A percentile compares a stretch with the other conserved stretches of the same genome.
Conservation (phyloP, 2,329 filamentous ascomycete species). For the Arthrobotrys entomopaga region DNA sequence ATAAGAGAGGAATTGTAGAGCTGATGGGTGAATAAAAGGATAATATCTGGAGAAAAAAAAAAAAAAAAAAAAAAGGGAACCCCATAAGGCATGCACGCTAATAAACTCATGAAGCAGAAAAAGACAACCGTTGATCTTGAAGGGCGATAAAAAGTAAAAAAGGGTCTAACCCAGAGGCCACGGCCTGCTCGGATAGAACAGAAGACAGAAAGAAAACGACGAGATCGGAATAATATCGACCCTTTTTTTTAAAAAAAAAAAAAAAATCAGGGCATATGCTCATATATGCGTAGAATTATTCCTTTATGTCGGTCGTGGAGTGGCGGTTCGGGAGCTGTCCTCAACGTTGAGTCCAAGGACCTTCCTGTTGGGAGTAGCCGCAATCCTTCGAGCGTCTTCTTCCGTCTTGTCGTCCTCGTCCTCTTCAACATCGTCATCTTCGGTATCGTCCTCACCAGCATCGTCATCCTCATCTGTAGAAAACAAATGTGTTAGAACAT, state of each 20-base stretch:
- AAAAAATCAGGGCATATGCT: not conserved
- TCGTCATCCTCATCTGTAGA: slow-evolving; percentile 60
- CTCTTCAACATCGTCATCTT: slow-evolving; percentile 45
- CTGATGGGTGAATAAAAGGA: too few species aligned
- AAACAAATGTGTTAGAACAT: too few species aligned
- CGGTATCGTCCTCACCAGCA: slow-evolving; percentile 58
- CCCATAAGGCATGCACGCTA: slow-evolving; percentile 53
- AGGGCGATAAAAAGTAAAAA: not conserved
- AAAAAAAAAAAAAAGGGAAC: slow-evolving; percentile 8
- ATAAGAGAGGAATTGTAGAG: too few species aligned
- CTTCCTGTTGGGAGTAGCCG: slow-evolving; percentile 36
- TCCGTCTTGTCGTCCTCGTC: slow-evolving; percentile 27
- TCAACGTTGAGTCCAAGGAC: slow-evolving; percentile 48
- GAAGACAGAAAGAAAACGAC: not conserved
- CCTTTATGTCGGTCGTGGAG: slow-evolving; percentile 42
- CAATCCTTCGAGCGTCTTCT: slow-evolving; percentile 34
- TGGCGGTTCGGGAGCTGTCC: slow-evolving; percentile 50
- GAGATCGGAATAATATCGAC: not conserved
- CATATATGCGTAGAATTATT: not conserved
- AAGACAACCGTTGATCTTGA: slow-evolving; percentile 20
- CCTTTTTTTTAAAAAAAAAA: too few species aligned
- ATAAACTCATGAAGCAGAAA: slow-evolving; percentile 43
- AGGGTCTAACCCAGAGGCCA: not conserved
- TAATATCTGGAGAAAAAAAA: not conserved
- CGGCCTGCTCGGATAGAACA: not conserved